Evolutionary conservation across 345 rosid genomes (phyloP).

Genomic region (Gossypium rotundifolium): DNA sequence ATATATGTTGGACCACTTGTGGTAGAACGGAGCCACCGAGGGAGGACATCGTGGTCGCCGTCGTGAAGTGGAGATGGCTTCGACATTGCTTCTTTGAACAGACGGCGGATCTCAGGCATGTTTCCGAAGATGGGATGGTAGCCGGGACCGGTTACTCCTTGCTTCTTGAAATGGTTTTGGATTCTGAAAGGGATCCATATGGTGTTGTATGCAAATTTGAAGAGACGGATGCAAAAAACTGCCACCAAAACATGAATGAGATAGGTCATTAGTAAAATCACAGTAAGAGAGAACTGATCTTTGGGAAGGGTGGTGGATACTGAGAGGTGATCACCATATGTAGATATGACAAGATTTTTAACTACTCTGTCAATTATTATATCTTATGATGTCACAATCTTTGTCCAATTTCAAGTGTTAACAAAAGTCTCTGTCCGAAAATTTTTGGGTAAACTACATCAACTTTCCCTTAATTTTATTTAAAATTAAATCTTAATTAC

Average conservation of each 20-base stretch:
- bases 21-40: slow-evolving; percentile 53
- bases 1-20: slow-evolving; percentile 46
- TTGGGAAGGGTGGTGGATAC: no score
- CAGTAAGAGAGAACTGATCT: background rate
- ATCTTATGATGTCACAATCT: no score
- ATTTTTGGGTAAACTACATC: no score
- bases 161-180: slow-evolving; percentile 51
- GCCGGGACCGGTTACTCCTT: slow-evolving; percentile 49
- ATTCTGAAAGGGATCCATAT: slow-evolving; percentile 55
- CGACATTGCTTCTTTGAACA: slow-evolving; percentile 31
- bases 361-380: no score
- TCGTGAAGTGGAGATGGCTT: slow-evolving; percentile 35
- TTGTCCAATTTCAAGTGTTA: no score
- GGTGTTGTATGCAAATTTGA: slow-evolving; percentile 26
- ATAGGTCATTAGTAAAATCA: background rate
- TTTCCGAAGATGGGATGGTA: slow-evolving; percentile 59
- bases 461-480: no score
- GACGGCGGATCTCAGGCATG: slow-evolving; percentile 41
- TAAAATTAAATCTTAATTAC: no score
- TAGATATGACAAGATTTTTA: no score
- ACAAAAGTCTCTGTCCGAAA: no score
- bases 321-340: no score
- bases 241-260: slow-evolving; percentile 20
- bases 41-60: slow-evolving; percentile 32
- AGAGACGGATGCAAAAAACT: slow-evolving; percentile 20